Evolutionary conservation across 75 land plant genomes (phyloP).

Genomic region (Selaginella moellendorffii): DNA sequence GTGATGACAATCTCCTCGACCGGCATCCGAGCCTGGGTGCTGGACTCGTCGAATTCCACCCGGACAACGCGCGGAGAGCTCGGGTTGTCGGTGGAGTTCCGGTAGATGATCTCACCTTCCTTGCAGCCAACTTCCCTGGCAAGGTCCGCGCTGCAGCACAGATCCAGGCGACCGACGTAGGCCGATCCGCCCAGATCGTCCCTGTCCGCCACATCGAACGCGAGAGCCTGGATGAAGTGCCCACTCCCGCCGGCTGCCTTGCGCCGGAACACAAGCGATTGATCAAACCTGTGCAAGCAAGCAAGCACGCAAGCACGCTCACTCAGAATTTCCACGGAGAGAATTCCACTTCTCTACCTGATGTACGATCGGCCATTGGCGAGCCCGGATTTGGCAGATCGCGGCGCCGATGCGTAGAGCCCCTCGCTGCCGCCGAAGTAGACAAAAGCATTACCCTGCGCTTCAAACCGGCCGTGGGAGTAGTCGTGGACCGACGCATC

Average conservation of each 20-base stretch:
- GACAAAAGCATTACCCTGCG: conserved; percentile 36
- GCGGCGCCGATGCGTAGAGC: conserved; percentile 24
- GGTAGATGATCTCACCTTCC: conserved; percentile 45
- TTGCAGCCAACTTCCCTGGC: conserved; percentile 43
- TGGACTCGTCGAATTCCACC: conserved; percentile 14
- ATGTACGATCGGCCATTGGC: conserved; percentile 4
- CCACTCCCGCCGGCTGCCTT: neutral
- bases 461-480: conserved; percentile 18
- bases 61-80: conserved; percentile 35
- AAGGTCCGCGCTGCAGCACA: conserved; percentile 34
- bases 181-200: conserved; percentile 29
- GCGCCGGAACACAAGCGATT: neutral
- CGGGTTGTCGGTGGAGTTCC: conserved; percentile 32
- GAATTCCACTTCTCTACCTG: neutral
- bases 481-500: conserved; percentile 41
- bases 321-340: too few species aligned
- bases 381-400: neutral
- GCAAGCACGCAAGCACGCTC: neutral
- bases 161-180: conserved; percentile 12
- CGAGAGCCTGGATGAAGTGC: conserved; percentile 28
- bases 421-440: conserved; percentile 52
- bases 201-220: conserved; percentile 30
- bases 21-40: conserved; percentile 11
- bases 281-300: neutral
- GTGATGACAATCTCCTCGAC: conserved; percentile 16